Percentiles rank a stretch among this genome's conserved stretches.
phyloP scores from a whole-genome alignment of 495 filamentous ascomycete genomes.

The Annulohypoxylon moriforme region DNA sequence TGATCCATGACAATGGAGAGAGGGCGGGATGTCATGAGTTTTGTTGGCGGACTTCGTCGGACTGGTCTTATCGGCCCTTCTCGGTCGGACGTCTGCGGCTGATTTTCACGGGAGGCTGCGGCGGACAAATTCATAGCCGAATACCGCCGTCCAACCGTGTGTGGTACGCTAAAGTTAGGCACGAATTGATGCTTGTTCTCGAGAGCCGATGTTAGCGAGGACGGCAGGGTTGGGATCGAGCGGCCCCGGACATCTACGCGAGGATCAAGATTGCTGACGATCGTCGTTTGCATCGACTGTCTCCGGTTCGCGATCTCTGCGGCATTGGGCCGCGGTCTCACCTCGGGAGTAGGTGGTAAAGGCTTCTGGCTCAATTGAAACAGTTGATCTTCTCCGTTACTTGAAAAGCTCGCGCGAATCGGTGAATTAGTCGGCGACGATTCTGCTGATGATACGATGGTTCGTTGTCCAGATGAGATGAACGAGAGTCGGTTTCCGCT shows the following conservation, averaged over 20 bases:
- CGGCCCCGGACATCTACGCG: conserved; percentile 40
- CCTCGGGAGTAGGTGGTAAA: conserved; percentile 42
- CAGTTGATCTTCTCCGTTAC: conserved; percentile 50
- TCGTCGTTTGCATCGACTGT: conserved; percentile 64
- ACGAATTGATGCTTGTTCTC: conserved; percentile 39
- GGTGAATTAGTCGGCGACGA: conserved; percentile 66
- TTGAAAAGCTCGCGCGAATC: conserved; percentile 57
- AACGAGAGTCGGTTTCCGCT: conserved; percentile 69
- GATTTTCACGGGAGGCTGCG: conserved; percentile 4
- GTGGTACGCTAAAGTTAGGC: conserved; percentile 63
- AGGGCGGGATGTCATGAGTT: conserved; percentile 56
- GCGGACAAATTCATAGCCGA: conserved; percentile 49
- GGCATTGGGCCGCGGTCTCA: conserved; percentile 62
- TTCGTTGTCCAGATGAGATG: conserved; percentile 68
- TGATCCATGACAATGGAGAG: conserved; percentile 63
- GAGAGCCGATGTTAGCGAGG: conserved; percentile 22
- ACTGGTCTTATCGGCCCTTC: conserved; percentile 38
- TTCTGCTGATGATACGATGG: conserved; percentile 63
- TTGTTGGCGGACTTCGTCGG: conserved; percentile 56
- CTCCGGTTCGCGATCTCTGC: conserved; percentile 62
- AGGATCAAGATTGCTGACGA: conserved; percentile 53
- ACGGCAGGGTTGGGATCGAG: conserved; percentile 15
- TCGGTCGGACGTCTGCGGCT: conserved; percentile 24
- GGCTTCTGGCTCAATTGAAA: conserved; percentile 31
- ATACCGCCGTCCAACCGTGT: conserved; percentile 56